phyloP scores from a whole-genome alignment of 2,329 filamentous ascomycete genomes.

The Cylindrodendrum hubeiense region DNA sequence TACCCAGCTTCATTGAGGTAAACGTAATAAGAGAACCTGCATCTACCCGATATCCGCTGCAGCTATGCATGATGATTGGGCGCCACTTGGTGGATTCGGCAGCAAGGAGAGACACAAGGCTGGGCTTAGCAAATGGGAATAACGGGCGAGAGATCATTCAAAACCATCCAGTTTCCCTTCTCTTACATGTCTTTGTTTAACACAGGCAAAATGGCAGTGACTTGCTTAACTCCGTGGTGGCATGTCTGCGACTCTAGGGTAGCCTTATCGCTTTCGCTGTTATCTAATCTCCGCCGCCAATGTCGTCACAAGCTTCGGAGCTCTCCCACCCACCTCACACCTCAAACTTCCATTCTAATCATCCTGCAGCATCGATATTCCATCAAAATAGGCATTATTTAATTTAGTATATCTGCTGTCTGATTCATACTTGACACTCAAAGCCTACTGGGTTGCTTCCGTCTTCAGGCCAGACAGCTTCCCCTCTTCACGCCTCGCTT shows the following conservation, averaged over 20 bases:
- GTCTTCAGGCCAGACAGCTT: conserved; percentile 15
- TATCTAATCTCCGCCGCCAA: conserved; percentile 42
- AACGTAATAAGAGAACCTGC: not conserved
- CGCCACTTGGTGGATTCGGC: not conserved
- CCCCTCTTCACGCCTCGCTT: conserved; percentile 30
- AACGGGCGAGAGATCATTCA: not conserved
- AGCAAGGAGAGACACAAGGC: not conserved
- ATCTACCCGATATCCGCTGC: not conserved
- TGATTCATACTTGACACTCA: not conserved
- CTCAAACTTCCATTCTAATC: conserved; percentile 7
- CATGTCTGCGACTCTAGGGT: not conserved
- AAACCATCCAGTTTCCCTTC: not conserved
- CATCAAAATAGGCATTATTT: not conserved
- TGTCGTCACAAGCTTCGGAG: conserved; percentile 41
- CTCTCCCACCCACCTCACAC: conserved; percentile 25
- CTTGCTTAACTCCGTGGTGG: not conserved
- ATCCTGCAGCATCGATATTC: not conserved
- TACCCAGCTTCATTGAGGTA: too few relatives aligned
- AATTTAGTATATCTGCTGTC: not conserved
- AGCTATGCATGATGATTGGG: not conserved
- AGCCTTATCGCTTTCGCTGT: not conserved
- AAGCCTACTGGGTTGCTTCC: too few relatives aligned
- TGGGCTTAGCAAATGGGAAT: not conserved
- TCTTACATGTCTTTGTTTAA: not conserved
- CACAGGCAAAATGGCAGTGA: not conserved